These are phyloP conservation scores for Mycena vitilis DNA, from an alignment of 768 basidiomycete species.

Conservation along the genomic window DNA sequence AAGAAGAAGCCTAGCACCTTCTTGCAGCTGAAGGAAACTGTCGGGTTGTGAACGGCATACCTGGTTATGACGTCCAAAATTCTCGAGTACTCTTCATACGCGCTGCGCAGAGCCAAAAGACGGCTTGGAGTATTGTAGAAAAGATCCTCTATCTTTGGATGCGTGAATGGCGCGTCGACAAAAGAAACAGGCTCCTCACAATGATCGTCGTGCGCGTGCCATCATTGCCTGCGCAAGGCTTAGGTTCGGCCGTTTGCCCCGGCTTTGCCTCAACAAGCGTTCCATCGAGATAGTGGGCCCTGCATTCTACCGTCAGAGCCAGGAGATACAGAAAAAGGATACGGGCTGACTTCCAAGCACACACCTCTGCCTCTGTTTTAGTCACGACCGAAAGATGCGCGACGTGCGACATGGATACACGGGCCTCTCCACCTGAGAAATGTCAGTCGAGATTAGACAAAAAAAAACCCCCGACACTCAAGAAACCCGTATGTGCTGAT, in stretches of 20 bases:
- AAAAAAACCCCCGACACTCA: too few species aligned
- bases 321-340: background rate
- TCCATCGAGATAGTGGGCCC: slow-evolving; percentile 88
- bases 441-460: background rate
- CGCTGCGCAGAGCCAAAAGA: slow-evolving; percentile 82
- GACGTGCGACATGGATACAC: slow-evolving; percentile 96
- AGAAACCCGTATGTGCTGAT: slow-evolving; percentile 95
- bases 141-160: slow-evolving; percentile 86
- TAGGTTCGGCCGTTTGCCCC: slow-evolving; percentile 80
- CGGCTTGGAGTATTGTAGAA: slow-evolving; percentile 95
- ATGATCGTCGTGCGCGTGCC: slow-evolving; percentile 93
- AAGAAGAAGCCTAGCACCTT: slow-evolving; percentile 64
- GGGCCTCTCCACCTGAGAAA: slow-evolving; percentile 73
- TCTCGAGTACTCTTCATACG: slow-evolving; percentile 91
- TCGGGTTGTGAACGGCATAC: slow-evolving; percentile 94
- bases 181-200: slow-evolving; percentile 55
- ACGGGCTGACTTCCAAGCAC: slow-evolving; percentile 90
- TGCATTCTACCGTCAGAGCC: slow-evolving; percentile 44
- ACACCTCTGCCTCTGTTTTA: slow-evolving; percentile 83
- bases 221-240: slow-evolving; percentile 93
- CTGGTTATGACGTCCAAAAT: slow-evolving; percentile 93
- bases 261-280: slow-evolving; percentile 75
- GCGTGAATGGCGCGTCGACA: slow-evolving; percentile 2
- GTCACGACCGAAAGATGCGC: slow-evolving; percentile 91
- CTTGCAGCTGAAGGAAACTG: slow-evolving; percentile 89